Conservation (phyloP, 2,329 filamentous ascomycete species). For the Boeremia exigua region DNA sequence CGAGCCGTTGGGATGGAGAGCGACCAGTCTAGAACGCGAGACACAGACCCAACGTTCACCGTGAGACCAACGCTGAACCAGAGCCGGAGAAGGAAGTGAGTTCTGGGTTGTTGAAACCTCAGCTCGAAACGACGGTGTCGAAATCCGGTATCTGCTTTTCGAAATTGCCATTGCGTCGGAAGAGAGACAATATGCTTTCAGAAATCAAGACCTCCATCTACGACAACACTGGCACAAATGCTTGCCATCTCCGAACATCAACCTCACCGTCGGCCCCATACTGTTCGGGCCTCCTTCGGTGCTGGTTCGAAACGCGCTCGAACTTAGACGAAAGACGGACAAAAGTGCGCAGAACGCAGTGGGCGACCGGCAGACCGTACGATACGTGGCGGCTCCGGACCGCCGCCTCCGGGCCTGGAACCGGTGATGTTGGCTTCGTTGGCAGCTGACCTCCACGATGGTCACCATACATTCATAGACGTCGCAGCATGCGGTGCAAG, state of each 20-base stretch:
- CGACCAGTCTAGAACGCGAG: slow-evolving; percentile 13
- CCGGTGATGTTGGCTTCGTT: background rate
- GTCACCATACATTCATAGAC: background rate
- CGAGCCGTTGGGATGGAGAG: slow-evolving; percentile 14
- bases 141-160: background rate
- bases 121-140: background rate
- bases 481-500: background rate
- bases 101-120: background rate
- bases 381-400: slow-evolving; percentile 11
- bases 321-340: background rate
- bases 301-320: background rate
- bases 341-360: background rate
- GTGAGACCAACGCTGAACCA: slow-evolving; percentile 7
- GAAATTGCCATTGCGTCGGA: background rate
- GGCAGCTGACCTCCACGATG: too few relatives aligned
- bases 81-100: slow-evolving; percentile 7
- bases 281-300: background rate
- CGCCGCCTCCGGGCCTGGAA: background rate
- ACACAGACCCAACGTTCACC: slow-evolving; percentile 13
- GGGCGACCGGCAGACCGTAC: background rate
- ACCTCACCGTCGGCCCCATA: background rate
- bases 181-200: slow-evolving; percentile 1
- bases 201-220: background rate
- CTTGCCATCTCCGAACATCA: background rate
- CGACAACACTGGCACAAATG: background rate